These are phyloP conservation scores for Cyanidium caldarium DNA, from an alignment of 23 red algal species.

Conservation along the genomic window DNA sequence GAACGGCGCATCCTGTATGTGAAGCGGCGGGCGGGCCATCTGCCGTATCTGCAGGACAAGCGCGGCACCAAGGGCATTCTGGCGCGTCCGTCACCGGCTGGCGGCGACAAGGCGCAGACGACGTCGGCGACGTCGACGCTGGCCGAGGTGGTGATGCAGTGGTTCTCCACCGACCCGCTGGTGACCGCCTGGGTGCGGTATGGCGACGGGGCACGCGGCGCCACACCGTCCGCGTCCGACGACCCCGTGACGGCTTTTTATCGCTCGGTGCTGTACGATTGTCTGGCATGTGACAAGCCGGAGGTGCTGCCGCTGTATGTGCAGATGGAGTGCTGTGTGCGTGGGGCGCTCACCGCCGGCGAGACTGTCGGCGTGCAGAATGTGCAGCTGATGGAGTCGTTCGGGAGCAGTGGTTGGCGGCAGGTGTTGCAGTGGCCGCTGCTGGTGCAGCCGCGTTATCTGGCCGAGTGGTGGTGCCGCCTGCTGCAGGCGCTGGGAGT, in stretches of 20 bases:
- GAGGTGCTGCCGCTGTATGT: constrained; percentile 33
- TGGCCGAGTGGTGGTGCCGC: no score
- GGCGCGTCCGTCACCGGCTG: constrained; percentile 23
- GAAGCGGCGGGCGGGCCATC: constrained; percentile 61
- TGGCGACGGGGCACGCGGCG: not conserved
- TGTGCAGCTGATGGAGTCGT: no score
- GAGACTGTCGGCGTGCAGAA: no score
- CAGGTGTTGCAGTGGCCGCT: no score
- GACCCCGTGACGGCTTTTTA: not conserved
- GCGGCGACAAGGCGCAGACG: not conserved
- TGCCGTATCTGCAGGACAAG: constrained; percentile 53
- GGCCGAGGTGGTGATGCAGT: not conserved
- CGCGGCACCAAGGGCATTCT: constrained; percentile 53
- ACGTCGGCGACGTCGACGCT: not conserved
- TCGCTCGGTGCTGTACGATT: constrained; percentile 25
- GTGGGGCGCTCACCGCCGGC: no score
- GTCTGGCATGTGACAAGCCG: constrained; percentile 39
- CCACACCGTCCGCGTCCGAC: not conserved
- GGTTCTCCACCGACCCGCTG: constrained; percentile 26
- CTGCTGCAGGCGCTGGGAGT: no score
- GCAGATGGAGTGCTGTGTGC: constrained; percentile 20
- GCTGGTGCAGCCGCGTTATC: no score
- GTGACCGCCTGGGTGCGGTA: constrained; percentile 9
- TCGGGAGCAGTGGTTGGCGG: no score
- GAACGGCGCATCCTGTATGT: constrained; percentile 30